Evolutionary conservation across 768 basidiomycete genomes (phyloP), one percentile per base, ranked within the genome.

Genomic region (Tulasnella sp.): DNA sequence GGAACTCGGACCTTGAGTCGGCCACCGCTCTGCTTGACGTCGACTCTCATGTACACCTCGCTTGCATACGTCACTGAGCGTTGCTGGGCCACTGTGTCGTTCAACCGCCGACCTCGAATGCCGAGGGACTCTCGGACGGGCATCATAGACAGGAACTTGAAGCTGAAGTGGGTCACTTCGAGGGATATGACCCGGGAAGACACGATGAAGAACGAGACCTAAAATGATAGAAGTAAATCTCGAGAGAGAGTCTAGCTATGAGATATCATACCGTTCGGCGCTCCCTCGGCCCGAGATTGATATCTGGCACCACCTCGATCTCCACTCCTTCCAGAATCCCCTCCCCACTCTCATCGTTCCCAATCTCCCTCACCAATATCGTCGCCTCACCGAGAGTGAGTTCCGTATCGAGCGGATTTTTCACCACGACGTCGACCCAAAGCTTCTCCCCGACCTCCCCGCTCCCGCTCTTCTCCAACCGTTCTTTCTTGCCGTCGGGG

Each of bases 391-490:
- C 83, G 29, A 94, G 77, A 67, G 83, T 87, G n/a, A 94, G 83
- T 67, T 91, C 91, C 6, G 89, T 83, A 73, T 90, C 85, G 47
- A 94, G 79, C 19, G 91, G 91, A 77, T 94, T 94, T 63, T 80
- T 83, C 73, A 94, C 65, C 5, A 82, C 83, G 32, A 94, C 75
- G 75, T 94, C 91, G 42, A 93, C 81, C 88, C 89, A 92, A 76
- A 94, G 92, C 1, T 81, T 79, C 79, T 94, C 92, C 75, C 86
- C 84, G 22, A 89, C 86, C 40, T 83, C 83, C 34, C 88, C 89
- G 75, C 85, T 87, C 44, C 87, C 86, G 68, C 84, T 83, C 44
- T 80, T 82, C 19, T 85, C 83, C 35, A 92, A 81, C 7, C 77
- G 79, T 77, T 86, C 87, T 69, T 83, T 86, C 26, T 67, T 63